Evolutionary conservation across 805 yeast species (phyloP), one percentile per base, ranked within the genome.

Genomic region (Kregervanrija pseudodelftensis): DNA sequence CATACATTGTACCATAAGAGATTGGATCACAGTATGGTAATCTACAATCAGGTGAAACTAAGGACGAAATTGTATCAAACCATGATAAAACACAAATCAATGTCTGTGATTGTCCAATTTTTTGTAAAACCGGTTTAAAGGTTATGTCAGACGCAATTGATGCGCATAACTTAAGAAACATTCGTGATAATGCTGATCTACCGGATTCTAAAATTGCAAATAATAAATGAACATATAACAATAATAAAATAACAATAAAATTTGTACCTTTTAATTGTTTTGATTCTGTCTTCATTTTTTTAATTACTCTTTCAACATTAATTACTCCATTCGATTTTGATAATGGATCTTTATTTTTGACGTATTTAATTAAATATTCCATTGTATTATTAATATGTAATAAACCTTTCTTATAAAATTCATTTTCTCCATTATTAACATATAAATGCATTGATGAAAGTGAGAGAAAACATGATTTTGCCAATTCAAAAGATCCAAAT

Each of bases 11-110:
- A 2, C 82, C 82, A 50, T 74, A 76, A 79, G 80, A 77, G 14
- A 60, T 67, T 9, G 74, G 72, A 30, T 66, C 69, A 57, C 80
- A 75, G 45, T 63, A 75, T 0, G 82, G 82, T 30, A 75, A 53
- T 13, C 82, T 58, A 50, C 76, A 76, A 56, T 77, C 82, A 1
- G 81, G 77, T 1, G 80, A 74, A 2, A 73, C 76, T 11, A 77
- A 60, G 1, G 82, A 78, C 30, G 76, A 63, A 4, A 77, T 73
- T 0, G 82, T 77, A 50, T 77, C 82, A 55, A 73, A 77, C 82
- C 82, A 77, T 0, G 80, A 70, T 12, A 77, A 54, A n/a, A 74
- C 77, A 33, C 71, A 69, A 7, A 75, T 70, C 30, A 74, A 61
- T 1, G 76, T 60, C 5, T 74, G 73, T 7, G 73, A 66, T 47